Percentiles rank a stretch among this genome's conserved stretches.
Evolutionary conservation across 169 alveolate genomes (phyloP).

Genomic region (Cryptosporidium baileyi): DNA sequence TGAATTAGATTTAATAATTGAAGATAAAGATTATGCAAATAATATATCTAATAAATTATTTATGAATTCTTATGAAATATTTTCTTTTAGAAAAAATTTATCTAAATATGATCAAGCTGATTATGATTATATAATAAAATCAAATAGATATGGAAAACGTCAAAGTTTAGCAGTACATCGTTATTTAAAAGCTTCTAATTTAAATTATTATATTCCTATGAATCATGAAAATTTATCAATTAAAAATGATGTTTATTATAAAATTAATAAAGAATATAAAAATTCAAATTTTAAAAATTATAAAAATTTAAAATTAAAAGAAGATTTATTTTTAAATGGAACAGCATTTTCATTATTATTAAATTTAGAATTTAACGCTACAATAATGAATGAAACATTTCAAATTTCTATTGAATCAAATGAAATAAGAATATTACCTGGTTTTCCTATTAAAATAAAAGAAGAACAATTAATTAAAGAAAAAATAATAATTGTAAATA

Average conservation of each 20-base stretch:
- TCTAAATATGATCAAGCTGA: constrained; percentile 59
- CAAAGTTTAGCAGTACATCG: constrained; percentile 36
- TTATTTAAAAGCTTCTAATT: neutral
- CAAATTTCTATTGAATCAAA: constrained; percentile 16
- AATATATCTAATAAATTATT: neutral
- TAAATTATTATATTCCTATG: constrained; percentile 9
- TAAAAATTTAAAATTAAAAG: neutral
- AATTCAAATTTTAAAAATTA: neutral
- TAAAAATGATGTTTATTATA: neutral
- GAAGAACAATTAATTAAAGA: neutral
- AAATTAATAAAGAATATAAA: neutral
- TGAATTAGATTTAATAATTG: neutral
- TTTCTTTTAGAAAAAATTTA: constrained; percentile 13
- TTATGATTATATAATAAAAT: constrained; percentile 41
- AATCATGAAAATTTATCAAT: neutral
- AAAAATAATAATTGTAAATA: neutral
- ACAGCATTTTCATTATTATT: constrained; percentile 45
- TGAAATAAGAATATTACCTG: constrained; percentile 54
- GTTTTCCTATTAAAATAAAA: constrained; percentile 27
- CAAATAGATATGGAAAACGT: constrained; percentile 52
- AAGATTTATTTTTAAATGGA: neutral
- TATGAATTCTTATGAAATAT: constrained; percentile 38
- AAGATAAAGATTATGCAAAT: too few species aligned
- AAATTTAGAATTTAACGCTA: neutral
- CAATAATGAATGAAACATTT: constrained; percentile 10